phyloP scores from a whole-genome alignment of 306 rosid genomes.

The Mimosa bimucronata region DNA sequence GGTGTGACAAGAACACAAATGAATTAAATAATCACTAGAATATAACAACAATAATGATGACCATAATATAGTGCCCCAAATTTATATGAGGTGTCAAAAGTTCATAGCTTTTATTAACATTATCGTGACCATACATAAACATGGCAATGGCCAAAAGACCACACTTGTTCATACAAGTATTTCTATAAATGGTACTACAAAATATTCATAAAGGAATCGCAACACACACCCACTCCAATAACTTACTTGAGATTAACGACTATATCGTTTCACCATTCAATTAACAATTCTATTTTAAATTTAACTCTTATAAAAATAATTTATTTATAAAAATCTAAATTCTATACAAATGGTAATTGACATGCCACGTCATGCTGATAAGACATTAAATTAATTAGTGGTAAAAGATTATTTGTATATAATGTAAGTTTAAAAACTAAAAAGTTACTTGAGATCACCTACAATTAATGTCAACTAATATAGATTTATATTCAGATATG shows the following conservation, averaged over 20 bases:
- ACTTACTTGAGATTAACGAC: not conserved
- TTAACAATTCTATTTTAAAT: not conserved
- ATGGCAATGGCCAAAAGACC: not conserved
- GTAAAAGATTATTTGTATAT: not conserved
- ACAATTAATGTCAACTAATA: no score
- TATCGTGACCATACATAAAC: not conserved
- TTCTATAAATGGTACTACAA: not conserved
- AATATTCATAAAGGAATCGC: not conserved
- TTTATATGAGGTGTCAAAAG: not conserved
- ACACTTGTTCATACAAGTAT: not conserved
- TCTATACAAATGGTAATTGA: not conserved
- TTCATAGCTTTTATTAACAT: not conserved
- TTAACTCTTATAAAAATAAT: no score
- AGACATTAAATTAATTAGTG: not conserved
- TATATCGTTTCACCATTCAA: not conserved
- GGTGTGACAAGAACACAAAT: not conserved
- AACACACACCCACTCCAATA: not conserved
- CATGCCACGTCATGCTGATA: not conserved
- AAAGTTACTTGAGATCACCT: no score
- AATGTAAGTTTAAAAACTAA: no score
- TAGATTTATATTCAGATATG: no score
- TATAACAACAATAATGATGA: not conserved
- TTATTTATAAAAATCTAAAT: not conserved
- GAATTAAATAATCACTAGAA: conserved; percentile 4
- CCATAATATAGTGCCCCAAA: not conserved